phyloP scores from a whole-genome alignment of 2,329 filamentous ascomycete species.

The Thelonectria olida region DNA sequence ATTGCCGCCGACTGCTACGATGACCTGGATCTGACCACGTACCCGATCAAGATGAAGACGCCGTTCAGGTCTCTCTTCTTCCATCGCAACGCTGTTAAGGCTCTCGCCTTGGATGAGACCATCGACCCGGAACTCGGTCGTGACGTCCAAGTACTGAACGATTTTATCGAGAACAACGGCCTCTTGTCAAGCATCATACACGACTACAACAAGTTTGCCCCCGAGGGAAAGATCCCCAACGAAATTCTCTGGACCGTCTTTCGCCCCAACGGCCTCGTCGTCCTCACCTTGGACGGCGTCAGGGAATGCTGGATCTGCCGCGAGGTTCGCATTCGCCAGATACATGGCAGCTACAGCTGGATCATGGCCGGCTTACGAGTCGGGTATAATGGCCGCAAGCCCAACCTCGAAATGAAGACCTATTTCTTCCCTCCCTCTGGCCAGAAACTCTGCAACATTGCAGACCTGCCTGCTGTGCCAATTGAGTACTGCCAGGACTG shows the following conservation, averaged over 20 bases:
- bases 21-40: background rate
- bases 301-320: slow-evolving; percentile 15
- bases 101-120: background rate
- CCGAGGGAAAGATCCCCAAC: background rate
- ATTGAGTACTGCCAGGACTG: background rate
- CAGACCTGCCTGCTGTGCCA: background rate
- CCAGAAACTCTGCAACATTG: background rate
- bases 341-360: background rate
- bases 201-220: background rate
- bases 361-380: background rate
- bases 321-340: background rate
- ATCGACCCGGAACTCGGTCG: background rate
- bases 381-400: slow-evolving; percentile 1
- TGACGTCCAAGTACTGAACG: background rate
- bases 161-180: slow-evolving; percentile 1
- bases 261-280: slow-evolving; percentile 5
- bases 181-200: background rate
- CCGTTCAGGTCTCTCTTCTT: slow-evolving; percentile 15
- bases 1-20: background rate
- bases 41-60: slow-evolving; percentile 1
- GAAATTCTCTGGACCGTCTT: slow-evolving; percentile 18
- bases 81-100: background rate
- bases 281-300: background rate
- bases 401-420: background rate
- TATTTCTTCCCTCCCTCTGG: background rate